Base-by-base conservation (phyloP, 2,329 filamentous ascomycete genomes). In the Fusarium buharicum region DNA sequence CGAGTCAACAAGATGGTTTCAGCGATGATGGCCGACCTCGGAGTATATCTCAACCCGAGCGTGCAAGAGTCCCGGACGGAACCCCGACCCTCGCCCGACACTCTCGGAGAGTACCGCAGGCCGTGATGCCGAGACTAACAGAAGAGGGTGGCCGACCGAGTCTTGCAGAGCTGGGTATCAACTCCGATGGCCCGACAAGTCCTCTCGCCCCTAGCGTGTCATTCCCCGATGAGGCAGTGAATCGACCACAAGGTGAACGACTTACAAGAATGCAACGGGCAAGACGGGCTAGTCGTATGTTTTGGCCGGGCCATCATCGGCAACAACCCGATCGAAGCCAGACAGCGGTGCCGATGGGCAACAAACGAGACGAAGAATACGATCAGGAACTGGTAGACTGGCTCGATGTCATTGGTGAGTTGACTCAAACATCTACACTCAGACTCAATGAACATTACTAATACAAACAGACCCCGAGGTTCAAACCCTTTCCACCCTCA, bases 401-500 rank as follows among this genome's bases (percentile, higher is more conserved):
- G 67, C 61, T 79, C 7, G 77, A 78, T 47, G 76, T 75, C 12
- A 75, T 79, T 33, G 77, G 77, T 78, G 69, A 48, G 72, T 22
- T 20, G 11, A 24, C 8, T 6, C 2, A 11, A 16, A 11, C 36
- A 34, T 18, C 16, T 6, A 18, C 16, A 12, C 11, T 16, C n/a
- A 22, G 20, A 7, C 20, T 4, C n/a, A 12, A 8, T 2, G 12
- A 3, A 39, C 17, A 31, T 36, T 3, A 34, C 55, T 60, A 54
- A 63, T 38, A 31, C 7, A 4, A 5, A 22, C 63, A 93, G 92
- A 96, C 69, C 91, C 92, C 37, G 91, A 96, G 77, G 88, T 96
- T 4, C 87, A 91, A 31, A 92, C 92, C 0, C 79, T 96, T 4
- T 92, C 91, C 0, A 94, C 91, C 13, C 83, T 96, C 10, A 96